Base-by-base conservation (phyloP, 768 basidiomycete species). In the Fomitopsis pulvina region DNA sequence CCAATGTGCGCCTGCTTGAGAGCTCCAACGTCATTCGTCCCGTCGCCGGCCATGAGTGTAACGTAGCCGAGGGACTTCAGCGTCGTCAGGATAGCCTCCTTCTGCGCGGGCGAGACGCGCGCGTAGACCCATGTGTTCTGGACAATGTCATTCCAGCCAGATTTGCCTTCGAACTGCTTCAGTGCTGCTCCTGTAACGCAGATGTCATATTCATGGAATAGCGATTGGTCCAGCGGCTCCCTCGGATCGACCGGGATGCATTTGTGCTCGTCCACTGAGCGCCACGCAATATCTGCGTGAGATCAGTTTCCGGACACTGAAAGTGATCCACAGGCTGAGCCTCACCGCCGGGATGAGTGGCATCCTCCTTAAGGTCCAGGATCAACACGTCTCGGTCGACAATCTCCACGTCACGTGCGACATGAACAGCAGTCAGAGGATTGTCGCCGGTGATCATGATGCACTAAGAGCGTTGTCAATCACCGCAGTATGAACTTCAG, bases 391-490 rank as follows among this genome's bases (percentile, higher is more conserved):
- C 92, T 24, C 94, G 83, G 61, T 99, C 96, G 18, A 99, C 86
- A 53, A 98, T 98, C 61, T 99, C 95, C 7, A 99, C 96, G 61
- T 95, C 92, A 22, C 79, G 79, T 16, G 96, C 96, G 40, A 99
- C 94, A 63, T 98, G 96, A 0, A 90, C 84, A 7, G 96, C 96
- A 0, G 96, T 99, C 47, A 99, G 71, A 7, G 96, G 96, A 65
- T 98, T 98, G 66, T 99, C 96, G 30, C 96, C 96, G 41, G 96
- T 99, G 55, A 99, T 99, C 96, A 99, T 99, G 50, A 98, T 76
- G 64, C 96, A 98, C 92, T 96, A 56, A 37, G 37, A 48, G 4
- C 45, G 39, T 43, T 39, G 39, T 43, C 41, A 60, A 10, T 56
- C 37, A 45, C 51, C 6, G 5, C 5, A 45, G 29, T 39, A 42